Base-by-base conservation (phyloP, 2,329 filamentous ascomycete genomes). In the Aspergillus neotritici region DNA sequence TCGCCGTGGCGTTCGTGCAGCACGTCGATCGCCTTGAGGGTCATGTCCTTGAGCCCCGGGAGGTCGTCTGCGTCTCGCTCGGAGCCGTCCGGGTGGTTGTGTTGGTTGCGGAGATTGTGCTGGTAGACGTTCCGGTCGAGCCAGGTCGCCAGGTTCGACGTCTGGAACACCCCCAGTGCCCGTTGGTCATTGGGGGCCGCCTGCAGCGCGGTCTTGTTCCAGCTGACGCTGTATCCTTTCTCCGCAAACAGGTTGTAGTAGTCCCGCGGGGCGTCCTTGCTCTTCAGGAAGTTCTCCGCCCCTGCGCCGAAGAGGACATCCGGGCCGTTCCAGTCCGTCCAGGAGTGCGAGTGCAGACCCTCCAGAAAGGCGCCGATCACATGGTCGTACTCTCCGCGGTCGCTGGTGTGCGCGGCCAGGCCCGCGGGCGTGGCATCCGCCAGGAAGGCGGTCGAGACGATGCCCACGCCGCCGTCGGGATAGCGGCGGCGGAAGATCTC, bases 21-120 rank as follows among this genome's bases (percentile, higher is more conserved):
- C 41, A 91, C 80, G 46, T 91, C 86, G 38, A 93, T 78, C 16
- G 87, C 87, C 72, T 94, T 94, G 55, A 90, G 73, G 0, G 87
- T 90, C 87, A 94, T 94, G 34, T 93, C 86, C 69, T 88, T 91
- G 39, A 93, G 79, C 4, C 87, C 87, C 1, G 87, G 87, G 21
- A 91, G 79, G 58, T 93, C 86, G 6, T 77, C 73, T 4, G 86
- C 86, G 32, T 84, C 71, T 12, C 69, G 72, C 33, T 76, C 73
- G 49, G 75, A 75, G 39, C 86, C 86, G 9, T 78, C 73, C 1
- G 87, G 86, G 54, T 84, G 76, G 64, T 90, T 87, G 45, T 77
- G 76, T 49, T 83, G 75, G 35, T 66, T 73, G 52, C 75, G 70
- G 16, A 91, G 71, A 68, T 91, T 89, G 16, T 82, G 70, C 8